phyloP scores from a whole-genome alignment of 2,329 filamentous ascomycete species.

The Diplodia seriata region DNA sequence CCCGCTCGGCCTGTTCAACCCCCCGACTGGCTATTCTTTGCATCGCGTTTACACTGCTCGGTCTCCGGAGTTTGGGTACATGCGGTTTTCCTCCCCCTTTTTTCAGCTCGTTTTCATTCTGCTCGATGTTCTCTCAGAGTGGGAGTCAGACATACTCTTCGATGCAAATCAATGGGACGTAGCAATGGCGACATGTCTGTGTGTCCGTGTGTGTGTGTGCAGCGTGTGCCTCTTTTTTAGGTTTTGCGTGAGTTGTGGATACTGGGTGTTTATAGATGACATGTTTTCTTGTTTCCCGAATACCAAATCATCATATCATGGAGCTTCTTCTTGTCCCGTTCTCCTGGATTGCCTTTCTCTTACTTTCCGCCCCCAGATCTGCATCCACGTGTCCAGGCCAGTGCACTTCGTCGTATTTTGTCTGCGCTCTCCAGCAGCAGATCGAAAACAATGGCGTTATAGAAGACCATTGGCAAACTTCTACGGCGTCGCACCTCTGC shows the following conservation, averaged over 20 bases:
- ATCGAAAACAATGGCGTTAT: too few species aligned
- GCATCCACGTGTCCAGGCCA: neutral
- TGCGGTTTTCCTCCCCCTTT: conserved; percentile 3
- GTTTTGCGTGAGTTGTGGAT: neutral
- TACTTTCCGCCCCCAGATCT: neutral
- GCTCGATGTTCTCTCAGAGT: neutral
- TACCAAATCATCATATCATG: conserved; percentile 6
- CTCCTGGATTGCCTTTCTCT: neutral
- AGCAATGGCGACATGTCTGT: conserved; percentile 3
- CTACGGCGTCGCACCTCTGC: too few species aligned
- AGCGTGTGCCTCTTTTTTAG: neutral
- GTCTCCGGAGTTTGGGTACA: conserved; percentile 23
- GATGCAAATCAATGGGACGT: conserved; percentile 9
- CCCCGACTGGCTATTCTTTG: neutral
- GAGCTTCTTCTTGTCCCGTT: neutral
- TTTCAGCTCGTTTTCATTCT: conserved; percentile 5
- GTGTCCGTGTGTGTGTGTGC: neutral
- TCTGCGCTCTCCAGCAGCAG: too few species aligned
- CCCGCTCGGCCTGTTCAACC: conserved; percentile 2
- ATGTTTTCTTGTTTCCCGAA: conserved; percentile 16
- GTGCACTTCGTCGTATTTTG: too few species aligned
- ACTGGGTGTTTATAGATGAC: conserved; percentile 10
- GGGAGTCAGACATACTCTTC: neutral
- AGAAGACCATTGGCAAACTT: too few species aligned
- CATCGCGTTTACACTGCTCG: conserved; percentile 18